Evolutionary conservation across 129 eudicot species (phyloP), one percentile per base, ranked within the genome.

Genomic region (Pittosporum tobira): DNA sequence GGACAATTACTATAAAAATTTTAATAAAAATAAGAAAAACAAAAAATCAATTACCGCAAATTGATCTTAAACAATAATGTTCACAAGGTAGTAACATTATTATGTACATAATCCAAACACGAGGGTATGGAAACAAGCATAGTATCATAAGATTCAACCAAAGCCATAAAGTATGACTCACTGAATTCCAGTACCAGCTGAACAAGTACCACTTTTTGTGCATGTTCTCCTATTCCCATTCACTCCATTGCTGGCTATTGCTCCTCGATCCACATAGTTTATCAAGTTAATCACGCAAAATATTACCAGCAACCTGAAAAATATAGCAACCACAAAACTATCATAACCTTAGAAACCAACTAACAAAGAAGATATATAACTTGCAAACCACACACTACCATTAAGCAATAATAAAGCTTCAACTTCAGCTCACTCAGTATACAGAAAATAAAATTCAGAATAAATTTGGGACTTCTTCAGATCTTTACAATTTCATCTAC

Each of bases 221-320:
- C 97, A 88, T 57, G 66, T 74, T 74, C 64, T 48, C 12, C 70
- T 81, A 47, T 79, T 79, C 61, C 97, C 97, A 55, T 88, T 88
- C 20, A 88, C 91, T 66, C 97, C 97, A 70, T 88, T 88, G 64
- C 88, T 88, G 21, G 85, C 97, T 63, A 89, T 89, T 29, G 95
- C 86, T 34, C 97, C 97, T 29, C 95, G 93, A 60, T 89, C 97
- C 43, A 89, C 61, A 69, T 89, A 89, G 74, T 85, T 89, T 19
- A 89, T 69, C 77, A 89, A 67, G 78, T 85, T 89, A 23, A 89
- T 82, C 70, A 82, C 80, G 57, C 97, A 89, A 45, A 89, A 85
- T 43, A 89, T 68, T 1, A 59, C 72, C 51, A 89, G 95, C 63
- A 89, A 71, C 81, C 97, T 89, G 91, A 64, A 65, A n/a, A 37